Base-by-base conservation (phyloP, 2,329 filamentous ascomycete species). In the Pestalotiopsis fici region DNA sequence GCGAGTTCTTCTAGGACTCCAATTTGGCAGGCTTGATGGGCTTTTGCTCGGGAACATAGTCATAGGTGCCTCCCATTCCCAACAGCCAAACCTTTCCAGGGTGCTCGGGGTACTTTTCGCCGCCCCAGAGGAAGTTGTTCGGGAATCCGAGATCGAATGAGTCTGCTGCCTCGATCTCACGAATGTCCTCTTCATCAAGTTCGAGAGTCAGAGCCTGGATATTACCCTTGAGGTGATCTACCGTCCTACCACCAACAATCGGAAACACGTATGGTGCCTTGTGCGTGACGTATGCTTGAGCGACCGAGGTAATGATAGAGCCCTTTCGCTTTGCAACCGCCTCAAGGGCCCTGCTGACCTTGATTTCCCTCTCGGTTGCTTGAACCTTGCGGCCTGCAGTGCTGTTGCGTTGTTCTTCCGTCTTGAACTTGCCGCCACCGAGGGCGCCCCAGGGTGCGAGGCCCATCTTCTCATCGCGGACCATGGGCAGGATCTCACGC, bases 401-500 rank as follows among this genome's bases (percentile, higher is more conserved):
- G 6, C 75, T 78, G 66, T 88, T 84, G 3, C 80, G 82, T 68
- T 86, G 75, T 54, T 69, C 63, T 69, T 79, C 69, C 56, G 80
- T 79, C 75, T 86, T 82, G 76, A 87, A 84, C 65, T 80, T 79
- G 54, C 86, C 86, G 78, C 78, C 83, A 21, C 87, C 87, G 5
- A 90, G 78, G 0, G 84, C 86, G 62, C 87, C 88, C 88, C 88
- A 92, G 1, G 87, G 87, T 0, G 83, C 83, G 6, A 90, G 75
- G 0, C 82, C 78, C 88, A 91, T 91, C 39, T 89, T 89, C 72
- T 91, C 87, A 35, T 84, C 82, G 47, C 82, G 82, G 50, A 79
- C 83, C 90, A 92, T 92, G 55, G 89, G 89, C 43, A 93, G 83
- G 71, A 91, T 89, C n/a, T 91, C 90, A 27, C 89, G 83, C 79